Base-by-base conservation (phyloP, 176 grass and related monocot genomes). In the Tillandsia leiboldiana region DNA sequence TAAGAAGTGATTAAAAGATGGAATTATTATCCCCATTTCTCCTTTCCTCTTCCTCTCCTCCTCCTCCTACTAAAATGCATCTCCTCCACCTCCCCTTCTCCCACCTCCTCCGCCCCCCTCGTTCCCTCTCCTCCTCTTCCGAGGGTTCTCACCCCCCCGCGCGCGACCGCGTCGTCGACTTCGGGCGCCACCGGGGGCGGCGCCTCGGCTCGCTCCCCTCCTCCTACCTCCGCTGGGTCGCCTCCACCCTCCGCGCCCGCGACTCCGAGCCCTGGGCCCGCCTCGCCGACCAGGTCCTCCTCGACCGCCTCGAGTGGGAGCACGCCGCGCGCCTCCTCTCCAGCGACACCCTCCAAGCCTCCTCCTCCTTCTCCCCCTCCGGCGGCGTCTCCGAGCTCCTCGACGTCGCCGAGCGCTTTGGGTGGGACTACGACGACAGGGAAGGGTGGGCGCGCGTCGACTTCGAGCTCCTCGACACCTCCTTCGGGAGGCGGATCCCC, bases 191-290 rank as follows among this genome's bases (percentile, higher is more conserved):
- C 79, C 85, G 62, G 76, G 89, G 82, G 0, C 73, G 81, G 53
- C 84, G 84, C 85, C 70, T 91, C 6, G 89, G 89, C 62, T 87
- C 79, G 59, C 75, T 91, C 18, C 85, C 82, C 14, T 80, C 85
- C 10, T 69, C 73, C 14, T 87, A 91, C 85, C 85, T 91, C 0
- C 81, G 65, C 1, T 91, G 76, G 84, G 79, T 83, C 0, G 56
- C 67, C 8, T 70, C 51, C 2, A 74, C 87, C 52, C 85, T 91
- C 15, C 76, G 87, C 76, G 83, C 78, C 63, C 50, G 89, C 49
- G 85, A 91, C 70, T 82, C 74, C 53, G 9, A 26, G 26, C 2
- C 12, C 10, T 91, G 79, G 85, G 82, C 79, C 9, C 1, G 8
- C 50, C 75, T 91, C 62, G 82, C 84, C 10, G 61, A 80, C 26